Evolutionary conservation across 192 early-diverging fungal genomes (phyloP).

Genomic region (Rhizoclosmatium globosum): DNA sequence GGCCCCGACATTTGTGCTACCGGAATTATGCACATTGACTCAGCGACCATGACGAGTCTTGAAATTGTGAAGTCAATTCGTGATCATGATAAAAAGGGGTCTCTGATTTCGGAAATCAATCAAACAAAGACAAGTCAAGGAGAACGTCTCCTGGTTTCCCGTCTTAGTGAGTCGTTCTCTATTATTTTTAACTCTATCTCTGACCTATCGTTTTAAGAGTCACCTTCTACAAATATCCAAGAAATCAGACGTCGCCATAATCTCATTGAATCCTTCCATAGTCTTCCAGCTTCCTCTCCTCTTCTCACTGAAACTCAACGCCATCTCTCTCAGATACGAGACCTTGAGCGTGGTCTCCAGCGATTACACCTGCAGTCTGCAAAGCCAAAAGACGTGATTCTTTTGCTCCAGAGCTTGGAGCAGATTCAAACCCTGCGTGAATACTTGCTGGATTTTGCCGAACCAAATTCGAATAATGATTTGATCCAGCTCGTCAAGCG

Average conservation of each 20-base stretch:
- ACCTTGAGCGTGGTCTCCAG: conserved; percentile 52
- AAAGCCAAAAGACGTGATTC: conserved; percentile 34
- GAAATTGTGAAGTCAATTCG: conserved; percentile 73
- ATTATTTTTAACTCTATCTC: conserved; percentile 49
- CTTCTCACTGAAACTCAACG: conserved; percentile 1
- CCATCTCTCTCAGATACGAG: conserved; percentile 23
- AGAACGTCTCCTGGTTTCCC: conserved; percentile 71
- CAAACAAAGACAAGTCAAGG: conserved; percentile 84
- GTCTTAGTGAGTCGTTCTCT: conserved; percentile 64
- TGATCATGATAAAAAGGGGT: conserved; percentile 54
- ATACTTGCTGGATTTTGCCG: conserved; percentile 5
- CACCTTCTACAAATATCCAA: conserved; percentile 10
- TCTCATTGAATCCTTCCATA: conserved; percentile 6
- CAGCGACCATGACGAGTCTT: conserved; percentile 78
- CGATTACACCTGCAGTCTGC: conserved; percentile 43
- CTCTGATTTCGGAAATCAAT: conserved; percentile 77
- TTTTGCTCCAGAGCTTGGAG: conserved; percentile 39
- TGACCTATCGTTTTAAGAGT: neutral
- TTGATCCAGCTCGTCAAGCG: conserved; percentile 25
- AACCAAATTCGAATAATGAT: conserved; percentile 5
- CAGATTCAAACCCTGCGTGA: conserved; percentile 7
- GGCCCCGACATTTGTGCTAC: conserved; percentile 63
- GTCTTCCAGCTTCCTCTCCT: neutral
- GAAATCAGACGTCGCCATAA: conserved; percentile 27
- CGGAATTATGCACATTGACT: conserved; percentile 75